A percentile compares a stretch with the other conserved stretches of the same genome.
phyloP scores from a whole-genome alignment of 1,139 yeast species.

The Candida sp. region DNA sequence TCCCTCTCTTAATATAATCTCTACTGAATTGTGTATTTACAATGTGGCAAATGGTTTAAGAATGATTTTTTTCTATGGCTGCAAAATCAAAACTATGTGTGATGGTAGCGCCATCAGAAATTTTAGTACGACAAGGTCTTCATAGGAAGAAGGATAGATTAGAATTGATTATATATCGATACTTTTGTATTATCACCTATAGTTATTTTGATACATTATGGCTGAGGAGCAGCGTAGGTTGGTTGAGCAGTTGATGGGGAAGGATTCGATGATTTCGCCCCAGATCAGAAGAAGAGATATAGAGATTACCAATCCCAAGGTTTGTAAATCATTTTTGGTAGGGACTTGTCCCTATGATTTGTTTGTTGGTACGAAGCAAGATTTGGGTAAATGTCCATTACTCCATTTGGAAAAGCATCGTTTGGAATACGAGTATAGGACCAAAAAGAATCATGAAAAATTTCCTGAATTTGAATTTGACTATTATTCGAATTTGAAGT shows the following conservation, averaged over 20 bases:
- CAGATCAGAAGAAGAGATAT: conserved; percentile 36
- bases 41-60: not conserved
- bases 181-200: not conserved
- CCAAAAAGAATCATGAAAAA: conserved; percentile 47
- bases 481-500: conserved; percentile 52
- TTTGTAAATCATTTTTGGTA: conserved; percentile 79
- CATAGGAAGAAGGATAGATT: not conserved
- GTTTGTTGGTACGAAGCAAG: conserved; percentile 80
- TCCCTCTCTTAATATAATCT: not conserved
- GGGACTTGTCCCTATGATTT: conserved; percentile 91
- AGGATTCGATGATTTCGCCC: conserved; percentile 45
- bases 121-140: not conserved
- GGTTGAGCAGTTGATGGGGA: conserved; percentile 83
- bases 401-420: conserved; percentile 76
- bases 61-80: not conserved
- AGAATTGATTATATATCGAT: not conserved
- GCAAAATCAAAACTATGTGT: not conserved
- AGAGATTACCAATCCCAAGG: conserved; percentile 59
- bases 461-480: conserved; percentile 74
- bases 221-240: conserved; percentile 76
- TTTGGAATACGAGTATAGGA: conserved; percentile 63
- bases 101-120: conserved; percentile 1
- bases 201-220: conserved; percentile 14
- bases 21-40: not conserved
- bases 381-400: conserved; percentile 76